These are phyloP conservation scores for Calcarisporium arbuscula DNA, from an alignment of 2,329 filamentous ascomycete genomes.

Conservation along the genomic window DNA sequence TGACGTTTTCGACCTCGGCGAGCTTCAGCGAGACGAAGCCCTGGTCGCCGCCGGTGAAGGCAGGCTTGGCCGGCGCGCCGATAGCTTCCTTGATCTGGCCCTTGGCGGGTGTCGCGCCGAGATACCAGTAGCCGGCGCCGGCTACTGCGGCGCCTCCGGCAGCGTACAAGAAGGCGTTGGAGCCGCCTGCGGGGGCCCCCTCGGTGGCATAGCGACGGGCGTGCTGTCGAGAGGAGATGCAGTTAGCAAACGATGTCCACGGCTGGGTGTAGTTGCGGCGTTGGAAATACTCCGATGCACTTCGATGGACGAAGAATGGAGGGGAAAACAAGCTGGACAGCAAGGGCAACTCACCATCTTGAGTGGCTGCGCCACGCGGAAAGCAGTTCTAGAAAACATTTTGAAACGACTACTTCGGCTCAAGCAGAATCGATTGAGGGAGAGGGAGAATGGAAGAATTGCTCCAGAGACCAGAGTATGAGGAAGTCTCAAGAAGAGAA, in stretches of 20 bases:
- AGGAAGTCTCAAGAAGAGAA: too few species aligned
- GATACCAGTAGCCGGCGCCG: constrained; percentile 51
- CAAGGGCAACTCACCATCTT: constrained; percentile 48
- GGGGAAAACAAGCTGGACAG: neutral
- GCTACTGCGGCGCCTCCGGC: constrained; percentile 55
- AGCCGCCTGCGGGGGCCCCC: constrained; percentile 42
- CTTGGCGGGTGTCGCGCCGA: constrained; percentile 45
- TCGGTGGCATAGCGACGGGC: constrained; percentile 65
- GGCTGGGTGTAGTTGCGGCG: neutral
- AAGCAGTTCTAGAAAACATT: constrained; percentile 63
- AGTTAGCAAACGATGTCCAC: neutral
- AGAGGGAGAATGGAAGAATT: too few species aligned
- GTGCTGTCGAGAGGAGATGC: constrained; percentile 29
- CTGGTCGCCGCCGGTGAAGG: constrained; percentile 79
- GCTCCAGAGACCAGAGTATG: too few species aligned
- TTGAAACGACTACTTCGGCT: constrained; percentile 24
- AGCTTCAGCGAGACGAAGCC: constrained; percentile 81
- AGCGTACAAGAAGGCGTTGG: constrained; percentile 54
- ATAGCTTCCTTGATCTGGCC: constrained; percentile 45
- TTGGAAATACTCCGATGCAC: too few species aligned
- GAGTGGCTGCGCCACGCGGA: constrained; percentile 59
- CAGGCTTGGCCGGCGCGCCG: constrained; percentile 38
- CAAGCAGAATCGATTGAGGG: constrained; percentile 12
- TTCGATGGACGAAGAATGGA: neutral
- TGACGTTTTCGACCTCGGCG: constrained; percentile 70